Base-by-base conservation (phyloP, 768 basidiomycete species). In the Cyathus striatus region DNA sequence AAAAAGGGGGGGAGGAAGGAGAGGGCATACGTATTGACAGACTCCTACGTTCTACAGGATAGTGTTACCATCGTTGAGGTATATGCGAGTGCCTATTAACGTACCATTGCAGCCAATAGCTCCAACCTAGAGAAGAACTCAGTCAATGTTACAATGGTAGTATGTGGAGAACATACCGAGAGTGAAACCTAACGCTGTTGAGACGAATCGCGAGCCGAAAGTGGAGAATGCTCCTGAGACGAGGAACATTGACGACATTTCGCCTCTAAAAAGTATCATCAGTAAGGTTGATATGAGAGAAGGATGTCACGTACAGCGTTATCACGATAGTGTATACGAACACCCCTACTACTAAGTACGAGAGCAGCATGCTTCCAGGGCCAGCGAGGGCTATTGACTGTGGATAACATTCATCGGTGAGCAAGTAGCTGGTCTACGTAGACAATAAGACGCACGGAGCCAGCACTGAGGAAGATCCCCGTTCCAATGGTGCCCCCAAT, bases 201-300 rank as follows among this genome's bases (percentile, higher is more conserved):
- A 78, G 35, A 83, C 73, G 45, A 82, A 81, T 23, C 79, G 70
- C 16, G 68, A 62, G 1, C 76, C 78, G 45, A 81, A 79, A 17
- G 66, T 62, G 14, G 79, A 75, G 55, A 82, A 81, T 24, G 77
- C 74, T 24, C 79, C 81, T 20, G 77, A 76, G 20, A 82, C 76
- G 0, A 78, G 80, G 45, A 69, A 81, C 62, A 81, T 74, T 14
- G 77, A 70, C 17, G 80, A 68, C 81, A 86, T 83, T 54, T 83
- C 81, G 9, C 81, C 81, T 23, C 75, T 78, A 25, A 23, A 34
- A 41, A 40, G n/a, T n/a, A 30, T 23, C 30, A n/a, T 41, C 22
- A 33, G 10, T 14, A 41, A 6, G 26, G 23, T 10, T 40, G n/a
- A 34, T 23, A 39, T n/a, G n/a, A n/a, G n/a, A 10, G 34, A 12